Evolutionary conservation across 495 filamentous ascomycete species (phyloP).

Genomic region (Xylaria acuta): DNA sequence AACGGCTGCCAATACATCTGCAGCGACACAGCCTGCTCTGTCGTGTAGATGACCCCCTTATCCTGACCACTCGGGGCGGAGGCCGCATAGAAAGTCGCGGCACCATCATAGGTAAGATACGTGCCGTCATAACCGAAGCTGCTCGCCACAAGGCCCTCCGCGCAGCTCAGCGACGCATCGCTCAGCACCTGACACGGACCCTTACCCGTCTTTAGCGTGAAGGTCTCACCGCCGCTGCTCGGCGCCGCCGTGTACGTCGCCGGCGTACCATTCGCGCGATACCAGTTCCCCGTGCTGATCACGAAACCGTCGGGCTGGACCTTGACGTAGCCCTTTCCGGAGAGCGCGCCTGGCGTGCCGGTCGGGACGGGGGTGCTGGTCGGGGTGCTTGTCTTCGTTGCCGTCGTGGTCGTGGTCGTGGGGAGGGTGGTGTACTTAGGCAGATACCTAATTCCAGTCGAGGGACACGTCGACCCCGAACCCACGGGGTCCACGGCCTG

Average conservation of each 20-base stretch:
- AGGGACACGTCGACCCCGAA: constrained; percentile 33
- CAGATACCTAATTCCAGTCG: constrained; percentile 40
- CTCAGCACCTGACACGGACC: constrained; percentile 59
- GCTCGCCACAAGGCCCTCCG: constrained; percentile 49
- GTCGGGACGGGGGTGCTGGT: constrained; percentile 26
- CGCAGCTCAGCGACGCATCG: constrained; percentile 58
- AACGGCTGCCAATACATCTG: constrained; percentile 34
- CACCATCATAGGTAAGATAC: constrained; percentile 53
- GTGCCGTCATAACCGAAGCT: constrained; percentile 47
- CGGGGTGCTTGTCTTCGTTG: constrained; percentile 16
- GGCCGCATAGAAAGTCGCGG: constrained; percentile 63
- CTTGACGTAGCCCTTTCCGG: constrained; percentile 65
- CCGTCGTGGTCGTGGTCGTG: constrained; percentile 18
- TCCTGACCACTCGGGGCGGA: constrained; percentile 60
- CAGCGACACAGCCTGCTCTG: constrained; percentile 30
- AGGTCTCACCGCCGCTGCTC: constrained; percentile 46
- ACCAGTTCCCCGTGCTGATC: constrained; percentile 75
- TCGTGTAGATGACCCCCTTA: constrained; percentile 47
- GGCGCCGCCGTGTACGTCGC: constrained; percentile 67
- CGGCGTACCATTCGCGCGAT: constrained; percentile 66
- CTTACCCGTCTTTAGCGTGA: constrained; percentile 66
- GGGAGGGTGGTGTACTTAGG: constrained; percentile 34
- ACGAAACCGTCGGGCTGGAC: constrained; percentile 69
- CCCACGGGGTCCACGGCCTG: constrained; percentile 49
- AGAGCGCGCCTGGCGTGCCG: constrained; percentile 30